Percentiles rank a stretch among this genome's conserved stretches.
Conservation (phyloP, 768 basidiomycete species). For the Lactarius vividus region DNA sequence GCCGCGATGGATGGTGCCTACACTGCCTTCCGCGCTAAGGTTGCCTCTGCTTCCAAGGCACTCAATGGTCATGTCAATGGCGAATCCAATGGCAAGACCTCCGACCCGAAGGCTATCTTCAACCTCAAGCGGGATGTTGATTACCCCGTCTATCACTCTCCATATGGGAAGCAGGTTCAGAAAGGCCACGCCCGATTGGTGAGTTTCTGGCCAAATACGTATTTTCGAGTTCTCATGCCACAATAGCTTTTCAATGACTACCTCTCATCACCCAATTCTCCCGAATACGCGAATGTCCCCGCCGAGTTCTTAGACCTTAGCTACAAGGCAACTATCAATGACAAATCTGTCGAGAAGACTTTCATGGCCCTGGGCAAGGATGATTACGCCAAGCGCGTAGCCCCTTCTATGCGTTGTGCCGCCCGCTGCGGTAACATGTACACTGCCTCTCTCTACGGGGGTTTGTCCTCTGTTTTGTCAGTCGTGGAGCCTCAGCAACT, state of each 20-base stretch:
- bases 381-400: conserved; percentile 70
- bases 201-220: conserved; percentile 28
- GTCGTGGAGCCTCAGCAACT: conserved; percentile 67
- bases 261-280: conserved; percentile 65
- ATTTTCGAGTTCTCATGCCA: background rate
- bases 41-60: conserved; percentile 51
- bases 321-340: conserved; percentile 74
- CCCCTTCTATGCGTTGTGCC: conserved; percentile 82
- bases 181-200: conserved; percentile 91
- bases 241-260: conserved; percentile 79
- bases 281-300: conserved; percentile 69
- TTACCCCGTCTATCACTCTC: conserved; percentile 94
- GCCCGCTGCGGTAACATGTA: conserved; percentile 97
- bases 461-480: conserved; percentile 83
- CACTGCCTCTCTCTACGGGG: conserved; percentile 93
- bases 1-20: conserved; percentile 92
- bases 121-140: conserved; percentile 70
- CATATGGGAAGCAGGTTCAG: conserved; percentile 98
- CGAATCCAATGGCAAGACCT: conserved; percentile 38
- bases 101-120: conserved; percentile 47
- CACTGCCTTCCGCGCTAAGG: conserved; percentile 78
- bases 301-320: conserved; percentile 66
- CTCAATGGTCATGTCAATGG: conserved; percentile 36
- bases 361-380: conserved; percentile 80
- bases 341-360: conserved; percentile 94